Base-by-base conservation (phyloP, 345 rosid species). In the Corchorus olitorius region DNA sequence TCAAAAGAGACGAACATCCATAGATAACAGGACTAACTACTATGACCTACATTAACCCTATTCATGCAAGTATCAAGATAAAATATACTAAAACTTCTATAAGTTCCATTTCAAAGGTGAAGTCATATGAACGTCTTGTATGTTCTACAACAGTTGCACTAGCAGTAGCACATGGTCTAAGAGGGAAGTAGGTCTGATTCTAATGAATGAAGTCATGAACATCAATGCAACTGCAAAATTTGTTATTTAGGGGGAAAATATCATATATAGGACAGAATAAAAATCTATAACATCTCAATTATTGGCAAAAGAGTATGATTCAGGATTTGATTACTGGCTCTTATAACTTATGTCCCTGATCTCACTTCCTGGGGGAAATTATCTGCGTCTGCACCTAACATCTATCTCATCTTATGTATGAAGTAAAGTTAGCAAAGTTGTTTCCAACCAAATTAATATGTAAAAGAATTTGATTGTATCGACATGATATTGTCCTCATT, bases 21-120 rank as follows among this genome's bases (percentile, higher is more conserved):
- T 50, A 65, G 56, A 33, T 65, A 50, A 49, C 34, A 41, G 43
- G 68, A 67, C 55, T 74, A 48, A 63, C 53, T 53, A 53, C 67
- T 48, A 27, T 33, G 73, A 33, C 22, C 59, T 50, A 69, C 43
- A 16, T 69, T 27, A 4, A 12, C 73, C 45, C 43, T 22, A 69
- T 69, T 49, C n/a, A 48, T 27, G 41, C 19, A 68, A 48, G 48
- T 22, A 22, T 68, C 72, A 3, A 48, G 13, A 2, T 15, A 37
- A 43, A 46, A 41, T 48, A 22, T 14, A 46, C 16, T 9, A 33
- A 49, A 69, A 69, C 14, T 8, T 39, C 48, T 13, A 1, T 9
- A 39, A 64, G 49, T 64, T 64, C 27, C 68, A 39, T 39, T 64
- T 4, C 48, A 64, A 39, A 64, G 49, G 3, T 64, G 49, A 65